phyloP scores from a whole-genome alignment of 2,329 filamentous ascomycete species.

The Fusarium tjaetaba region DNA sequence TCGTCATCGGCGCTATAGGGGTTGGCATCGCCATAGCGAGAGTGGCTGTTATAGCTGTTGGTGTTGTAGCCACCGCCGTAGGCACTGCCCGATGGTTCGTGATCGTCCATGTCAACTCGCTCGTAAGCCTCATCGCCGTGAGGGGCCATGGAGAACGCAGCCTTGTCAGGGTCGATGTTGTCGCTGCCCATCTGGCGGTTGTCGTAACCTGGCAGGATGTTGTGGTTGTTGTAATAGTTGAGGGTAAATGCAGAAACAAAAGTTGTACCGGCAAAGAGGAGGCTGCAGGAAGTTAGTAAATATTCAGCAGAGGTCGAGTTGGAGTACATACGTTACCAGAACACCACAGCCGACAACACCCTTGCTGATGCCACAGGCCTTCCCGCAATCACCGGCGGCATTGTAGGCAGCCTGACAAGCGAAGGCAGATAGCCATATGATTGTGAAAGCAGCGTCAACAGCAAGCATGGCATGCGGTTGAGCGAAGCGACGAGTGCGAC shows the following conservation, averaged over 20 bases:
- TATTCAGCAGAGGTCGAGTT: neutral
- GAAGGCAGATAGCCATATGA: conserved; percentile 75
- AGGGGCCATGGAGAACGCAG: conserved; percentile 74
- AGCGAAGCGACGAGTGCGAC: conserved; percentile 68
- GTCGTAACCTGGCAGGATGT: conserved; percentile 70
- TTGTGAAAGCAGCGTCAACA: conserved; percentile 65
- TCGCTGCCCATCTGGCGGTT: conserved; percentile 54
- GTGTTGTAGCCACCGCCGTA: conserved; percentile 45
- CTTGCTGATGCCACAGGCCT: conserved; percentile 69
- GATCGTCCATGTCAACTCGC: conserved; percentile 66
- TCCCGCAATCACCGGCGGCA: conserved; percentile 62
- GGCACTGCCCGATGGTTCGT: conserved; percentile 49
- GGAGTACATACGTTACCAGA: conserved; percentile 65
- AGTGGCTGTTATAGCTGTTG: conserved; percentile 45
- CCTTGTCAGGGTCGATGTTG: conserved; percentile 75
- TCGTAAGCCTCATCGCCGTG: conserved; percentile 74
- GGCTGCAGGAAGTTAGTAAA: conserved; percentile 49
- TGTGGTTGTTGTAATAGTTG: conserved; percentile 70
- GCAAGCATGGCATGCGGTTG: conserved; percentile 69
- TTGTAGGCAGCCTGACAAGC: conserved; percentile 73
- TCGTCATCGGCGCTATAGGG: conserved; percentile 54
- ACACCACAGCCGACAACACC: conserved; percentile 71
- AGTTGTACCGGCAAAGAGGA: conserved; percentile 65
- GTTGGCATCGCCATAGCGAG: conserved; percentile 51
- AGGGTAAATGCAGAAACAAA: conserved; percentile 69